Conservation (phyloP, 352 stramenopile species). For the Albugo candida region DNA sequence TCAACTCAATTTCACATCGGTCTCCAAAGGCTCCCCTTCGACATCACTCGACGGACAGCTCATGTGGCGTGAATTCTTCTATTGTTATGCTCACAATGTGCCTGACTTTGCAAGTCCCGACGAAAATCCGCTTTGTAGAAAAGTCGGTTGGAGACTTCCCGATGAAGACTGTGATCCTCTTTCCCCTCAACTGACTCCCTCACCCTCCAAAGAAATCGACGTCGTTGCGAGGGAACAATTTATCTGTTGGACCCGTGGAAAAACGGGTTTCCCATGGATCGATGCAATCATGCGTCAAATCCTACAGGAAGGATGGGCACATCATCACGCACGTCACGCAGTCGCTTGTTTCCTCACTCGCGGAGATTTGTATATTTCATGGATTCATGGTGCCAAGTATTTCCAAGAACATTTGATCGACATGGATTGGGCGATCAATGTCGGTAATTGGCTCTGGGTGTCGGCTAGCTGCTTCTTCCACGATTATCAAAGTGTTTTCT, state of each 20-base stretch:
- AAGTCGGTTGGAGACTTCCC: constrained; percentile 41
- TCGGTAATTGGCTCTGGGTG: constrained; percentile 96
- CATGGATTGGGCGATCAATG: constrained; percentile 91
- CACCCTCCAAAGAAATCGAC: constrained; percentile 10
- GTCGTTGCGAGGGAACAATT: constrained; percentile 32
- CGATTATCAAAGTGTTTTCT: constrained; percentile 91
- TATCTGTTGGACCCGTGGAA: constrained; percentile 79
- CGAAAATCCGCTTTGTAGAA: constrained; percentile 74
- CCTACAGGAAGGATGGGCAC: constrained; percentile 69
- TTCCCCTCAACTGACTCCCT: background rate
- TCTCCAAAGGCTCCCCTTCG: constrained; percentile 61
- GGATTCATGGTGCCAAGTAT: constrained; percentile 77
- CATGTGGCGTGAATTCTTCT: constrained; percentile 92
- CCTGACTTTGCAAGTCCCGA: constrained; percentile 80
- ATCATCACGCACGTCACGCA: constrained; percentile 77
- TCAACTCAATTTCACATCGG: constrained; percentile 75
- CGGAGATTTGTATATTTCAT: constrained; percentile 88
- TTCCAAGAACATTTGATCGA: constrained; percentile 89
- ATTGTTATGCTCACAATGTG: constrained; percentile 40
- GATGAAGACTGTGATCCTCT: background rate
- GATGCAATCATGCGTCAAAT: constrained; percentile 91
- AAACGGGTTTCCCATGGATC: constrained; percentile 94
- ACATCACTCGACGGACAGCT: constrained; percentile 82
- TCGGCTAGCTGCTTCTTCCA: constrained; percentile 88
- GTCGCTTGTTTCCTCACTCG: constrained; percentile 94